phyloP scores from a whole-genome alignment of 768 basidiomycete genomes.

The Boletus pseudo-olivaceus region DNA sequence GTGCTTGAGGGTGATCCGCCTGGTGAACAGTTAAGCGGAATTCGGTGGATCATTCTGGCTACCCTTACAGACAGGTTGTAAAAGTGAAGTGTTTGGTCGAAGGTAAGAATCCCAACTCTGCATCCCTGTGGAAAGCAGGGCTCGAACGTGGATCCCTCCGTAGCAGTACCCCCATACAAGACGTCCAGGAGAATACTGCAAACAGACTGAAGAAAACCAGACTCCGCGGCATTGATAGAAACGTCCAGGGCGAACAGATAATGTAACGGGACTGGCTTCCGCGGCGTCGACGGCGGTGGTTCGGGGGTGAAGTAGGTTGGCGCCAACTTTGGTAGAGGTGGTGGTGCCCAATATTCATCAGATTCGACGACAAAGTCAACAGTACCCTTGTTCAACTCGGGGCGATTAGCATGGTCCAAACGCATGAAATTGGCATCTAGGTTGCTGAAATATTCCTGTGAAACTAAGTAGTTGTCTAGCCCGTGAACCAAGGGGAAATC shows the following conservation, averaged over 20 bases:
- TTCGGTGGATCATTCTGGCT: conserved; percentile 3
- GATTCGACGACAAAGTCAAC: conserved; percentile 80
- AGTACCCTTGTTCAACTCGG: conserved; percentile 87
- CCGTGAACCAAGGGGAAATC: neutral
- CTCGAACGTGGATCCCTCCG: conserved; percentile 40
- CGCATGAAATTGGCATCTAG: conserved; percentile 75
- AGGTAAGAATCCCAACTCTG: conserved; percentile 78
- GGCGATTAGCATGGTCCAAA: conserved; percentile 75
- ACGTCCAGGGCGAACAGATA: conserved; percentile 90
- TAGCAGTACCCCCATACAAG: conserved; percentile 55
- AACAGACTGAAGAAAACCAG: conserved; percentile 66
- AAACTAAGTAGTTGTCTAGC: conserved; percentile 45
- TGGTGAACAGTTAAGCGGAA: conserved; percentile 25
- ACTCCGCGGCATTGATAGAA: conserved; percentile 58
- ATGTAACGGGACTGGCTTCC: conserved; percentile 62
- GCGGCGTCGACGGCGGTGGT: conserved; percentile 43
- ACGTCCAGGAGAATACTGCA: conserved; percentile 60
- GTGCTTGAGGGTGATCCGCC: conserved; percentile 46
- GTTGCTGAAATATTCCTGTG: conserved; percentile 78
- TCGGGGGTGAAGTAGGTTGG: conserved; percentile 53
- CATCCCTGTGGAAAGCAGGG: conserved; percentile 52
- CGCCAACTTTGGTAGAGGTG: conserved; percentile 52
- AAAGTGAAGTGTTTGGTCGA: conserved; percentile 78
- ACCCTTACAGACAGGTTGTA: conserved; percentile 79
- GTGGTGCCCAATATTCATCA: conserved; percentile 80